A percentile compares a stretch with the other conserved stretches of the same genome.
phyloP scores from a whole-genome alignment of 2,329 filamentous ascomycete species.

The Xylaria sp. region DNA sequence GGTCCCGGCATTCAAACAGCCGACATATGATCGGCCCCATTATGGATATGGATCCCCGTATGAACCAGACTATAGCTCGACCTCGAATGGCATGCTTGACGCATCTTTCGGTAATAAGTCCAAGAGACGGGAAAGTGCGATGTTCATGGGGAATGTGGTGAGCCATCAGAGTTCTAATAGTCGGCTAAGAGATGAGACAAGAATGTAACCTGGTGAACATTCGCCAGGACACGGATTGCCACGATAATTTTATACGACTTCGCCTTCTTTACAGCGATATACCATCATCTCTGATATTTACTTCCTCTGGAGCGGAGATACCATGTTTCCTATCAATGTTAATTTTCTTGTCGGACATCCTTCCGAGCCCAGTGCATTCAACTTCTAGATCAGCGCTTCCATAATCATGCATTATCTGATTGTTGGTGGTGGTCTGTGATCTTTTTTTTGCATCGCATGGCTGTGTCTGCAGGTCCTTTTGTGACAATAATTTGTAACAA shows the following conservation, averaged over 20 bases:
- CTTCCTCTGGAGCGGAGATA: conserved; percentile 37
- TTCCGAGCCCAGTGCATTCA: conserved; percentile 27
- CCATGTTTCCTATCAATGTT: conserved; percentile 35
- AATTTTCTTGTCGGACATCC: conserved; percentile 31
- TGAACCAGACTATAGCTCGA: conserved; percentile 49
- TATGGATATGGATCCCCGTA: conserved; percentile 47
- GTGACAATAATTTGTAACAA: conserved; percentile 46
- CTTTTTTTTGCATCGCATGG: conserved; percentile 28
- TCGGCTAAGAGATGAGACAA: conserved; percentile 66
- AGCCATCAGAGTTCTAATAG: conserved; percentile 64
- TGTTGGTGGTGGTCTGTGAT: conserved; percentile 31
- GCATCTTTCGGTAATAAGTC: conserved; percentile 54
- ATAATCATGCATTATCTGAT: conserved; percentile 25
- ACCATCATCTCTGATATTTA: conserved; percentile 35
- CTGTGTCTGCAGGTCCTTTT: conserved; percentile 31
- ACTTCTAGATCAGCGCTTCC: conserved; percentile 29
- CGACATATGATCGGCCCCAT: conserved; percentile 55
- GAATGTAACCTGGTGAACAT: conserved; percentile 45
- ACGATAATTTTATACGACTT: conserved; percentile 31
- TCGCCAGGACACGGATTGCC: conserved; percentile 18
- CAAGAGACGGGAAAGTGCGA: conserved; percentile 69
- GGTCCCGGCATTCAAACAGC: conserved; percentile 38
- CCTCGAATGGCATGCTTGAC: conserved; percentile 49
- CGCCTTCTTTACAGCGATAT: conserved; percentile 29
- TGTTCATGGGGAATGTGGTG: conserved; percentile 64